Evolutionary conservation across 1,284 basidiomycete species (phyloP).

Genomic region (Apiotrichum porosum): DNA sequence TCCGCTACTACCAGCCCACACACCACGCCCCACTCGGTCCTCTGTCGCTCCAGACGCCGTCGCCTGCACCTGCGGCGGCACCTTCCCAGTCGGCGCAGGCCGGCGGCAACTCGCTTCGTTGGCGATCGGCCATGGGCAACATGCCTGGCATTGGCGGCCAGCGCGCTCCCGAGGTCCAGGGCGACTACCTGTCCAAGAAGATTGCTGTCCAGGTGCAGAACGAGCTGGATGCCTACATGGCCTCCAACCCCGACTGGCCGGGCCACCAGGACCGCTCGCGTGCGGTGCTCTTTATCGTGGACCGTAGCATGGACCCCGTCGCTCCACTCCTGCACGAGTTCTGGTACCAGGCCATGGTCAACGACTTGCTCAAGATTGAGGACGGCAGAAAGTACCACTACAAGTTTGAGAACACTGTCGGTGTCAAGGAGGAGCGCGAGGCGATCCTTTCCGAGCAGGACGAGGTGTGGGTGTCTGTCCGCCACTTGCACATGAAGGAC

Average conservation of each 20-base stretch:
- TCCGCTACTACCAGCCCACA: conserved; percentile 86
- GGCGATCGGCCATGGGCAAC: conserved; percentile 43
- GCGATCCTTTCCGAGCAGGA: conserved; percentile 80
- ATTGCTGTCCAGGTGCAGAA: conserved; percentile 77
- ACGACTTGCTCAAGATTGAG: conserved; percentile 83
- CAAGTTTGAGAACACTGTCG: conserved; percentile 73
- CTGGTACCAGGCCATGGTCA: conserved; percentile 98
- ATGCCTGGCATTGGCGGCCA: conserved; percentile 4
- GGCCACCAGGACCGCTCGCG: conserved; percentile 54
- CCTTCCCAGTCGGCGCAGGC: conserved; percentile 47
- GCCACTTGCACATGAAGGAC: conserved; percentile 98
- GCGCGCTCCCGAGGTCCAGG: conserved; percentile 42
- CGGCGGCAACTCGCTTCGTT: conserved; percentile 22
- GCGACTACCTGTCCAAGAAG: conserved; percentile 63
- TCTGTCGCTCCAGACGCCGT: conserved; percentile 51
- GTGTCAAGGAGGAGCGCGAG: conserved; percentile 78
- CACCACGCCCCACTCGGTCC: conserved; percentile 83
- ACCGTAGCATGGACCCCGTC: conserved; percentile 87
- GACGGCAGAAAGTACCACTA: conserved; percentile 85
- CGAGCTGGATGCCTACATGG: conserved; percentile 78
- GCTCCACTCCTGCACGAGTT: conserved; percentile 95
- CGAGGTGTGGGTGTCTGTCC: conserved; percentile 82
- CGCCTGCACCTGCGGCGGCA: conserved; percentile 42
- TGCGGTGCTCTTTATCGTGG: conserved; percentile 83
- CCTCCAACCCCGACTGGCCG: conserved; percentile 76